phyloP scores from a whole-genome alignment of 345 rosid species.

The Mangifera indica region DNA sequence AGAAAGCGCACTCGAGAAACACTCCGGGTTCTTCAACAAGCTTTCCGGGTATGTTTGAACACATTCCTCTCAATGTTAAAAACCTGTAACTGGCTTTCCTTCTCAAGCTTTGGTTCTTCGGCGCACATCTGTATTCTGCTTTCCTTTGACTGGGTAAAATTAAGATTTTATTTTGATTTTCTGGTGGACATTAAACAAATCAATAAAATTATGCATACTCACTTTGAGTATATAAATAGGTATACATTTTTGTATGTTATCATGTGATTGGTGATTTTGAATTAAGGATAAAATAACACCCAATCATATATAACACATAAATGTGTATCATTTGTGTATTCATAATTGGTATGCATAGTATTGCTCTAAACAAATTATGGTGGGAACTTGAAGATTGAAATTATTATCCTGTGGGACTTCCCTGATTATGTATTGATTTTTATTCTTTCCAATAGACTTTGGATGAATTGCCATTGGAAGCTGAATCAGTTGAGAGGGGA shows the following conservation, averaged over 20 bases:
- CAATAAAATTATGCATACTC: too few relatives aligned
- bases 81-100: not conserved
- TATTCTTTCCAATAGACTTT: conserved; percentile 50
- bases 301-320: too few relatives aligned
- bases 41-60: conserved; percentile 65
- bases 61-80: not conserved
- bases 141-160: not conserved
- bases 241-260: too few relatives aligned
- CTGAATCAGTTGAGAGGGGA: conserved; percentile 85
- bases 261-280: too few relatives aligned
- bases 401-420: not conserved
- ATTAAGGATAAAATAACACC: too few relatives aligned
- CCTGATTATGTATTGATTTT: not conserved
- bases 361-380: too few relatives aligned
- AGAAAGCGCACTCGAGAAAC: conserved; percentile 86
- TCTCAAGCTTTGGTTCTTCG: conserved; percentile 1
- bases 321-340: too few relatives aligned
- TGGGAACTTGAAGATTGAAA: not conserved
- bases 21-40: conserved; percentile 88
- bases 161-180: not conserved
- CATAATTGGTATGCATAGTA: too few relatives aligned
- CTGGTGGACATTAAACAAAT: conserved; percentile 15
- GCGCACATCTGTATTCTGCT: not conserved
- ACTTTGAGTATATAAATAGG: too few relatives aligned
- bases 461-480: conserved; percentile 93